A percentile compares a stretch with the other conserved stretches of the same genome.
Evolutionary conservation across 1,284 basidiomycete species (phyloP).

Genomic region (Apiotrichum domesticum): DNA sequence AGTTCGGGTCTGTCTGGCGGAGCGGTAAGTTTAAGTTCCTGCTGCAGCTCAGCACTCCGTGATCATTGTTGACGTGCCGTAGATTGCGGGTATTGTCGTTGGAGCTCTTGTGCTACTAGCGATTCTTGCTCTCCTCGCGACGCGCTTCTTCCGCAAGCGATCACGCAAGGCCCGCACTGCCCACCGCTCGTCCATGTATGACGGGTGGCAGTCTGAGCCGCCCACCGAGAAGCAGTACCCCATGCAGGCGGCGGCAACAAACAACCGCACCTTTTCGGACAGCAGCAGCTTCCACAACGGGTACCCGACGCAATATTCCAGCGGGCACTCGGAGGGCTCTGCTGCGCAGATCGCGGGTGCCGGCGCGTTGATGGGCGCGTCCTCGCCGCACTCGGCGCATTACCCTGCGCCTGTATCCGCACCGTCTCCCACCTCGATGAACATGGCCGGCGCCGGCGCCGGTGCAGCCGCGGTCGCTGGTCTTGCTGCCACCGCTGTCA

Average conservation of each 20-base stretch:
- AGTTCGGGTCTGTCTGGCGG: constrained; percentile 5
- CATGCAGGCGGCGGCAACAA: constrained; percentile 9
- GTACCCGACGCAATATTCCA: not conserved
- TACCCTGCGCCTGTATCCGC: not conserved
- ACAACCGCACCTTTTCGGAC: not conserved
- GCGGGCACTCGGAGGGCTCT: not conserved
- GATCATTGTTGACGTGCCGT: not conserved
- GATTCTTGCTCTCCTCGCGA: constrained; percentile 30
- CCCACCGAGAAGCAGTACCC: constrained; percentile 21
- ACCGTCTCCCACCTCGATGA: no score
- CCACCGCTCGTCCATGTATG: constrained; percentile 38
- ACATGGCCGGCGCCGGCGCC: not conserved
- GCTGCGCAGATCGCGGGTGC: constrained; percentile 3
- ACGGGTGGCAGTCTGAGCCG: constrained; percentile 32
- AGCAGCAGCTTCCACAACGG: not conserved
- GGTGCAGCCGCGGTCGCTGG: constrained; percentile 2
- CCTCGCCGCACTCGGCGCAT: not conserved
- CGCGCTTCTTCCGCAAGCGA: constrained; percentile 28
- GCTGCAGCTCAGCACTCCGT: no score
- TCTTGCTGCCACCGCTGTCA: constrained; percentile 6
- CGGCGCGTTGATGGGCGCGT: constrained; percentile 9
- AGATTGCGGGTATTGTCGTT: constrained; percentile 42
- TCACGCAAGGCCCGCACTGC: constrained; percentile 28
- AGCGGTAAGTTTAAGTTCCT: constrained; percentile 7
- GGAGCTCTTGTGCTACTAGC: constrained; percentile 35